These are phyloP conservation scores for Chrysanthemum lavandulifolium DNA, from an alignment of 129 eudicot species.

Conservation along the genomic window DNA sequence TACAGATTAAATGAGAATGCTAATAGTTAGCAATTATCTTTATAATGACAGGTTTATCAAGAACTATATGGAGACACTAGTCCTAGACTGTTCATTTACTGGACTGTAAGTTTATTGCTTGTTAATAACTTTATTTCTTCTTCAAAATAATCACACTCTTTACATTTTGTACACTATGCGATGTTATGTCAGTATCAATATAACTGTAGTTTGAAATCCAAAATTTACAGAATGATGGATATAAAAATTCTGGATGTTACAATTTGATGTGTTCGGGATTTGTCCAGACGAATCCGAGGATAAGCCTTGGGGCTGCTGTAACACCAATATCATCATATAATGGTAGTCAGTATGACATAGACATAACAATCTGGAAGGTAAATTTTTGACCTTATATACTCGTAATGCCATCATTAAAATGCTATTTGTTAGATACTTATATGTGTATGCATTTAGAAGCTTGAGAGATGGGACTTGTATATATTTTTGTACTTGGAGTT, in stretches of 20 bases:
- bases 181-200: no score
- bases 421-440: background rate
- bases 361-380: constrained; percentile 80
- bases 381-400: background rate
- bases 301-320: constrained; percentile 75
- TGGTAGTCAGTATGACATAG: constrained; percentile 73
- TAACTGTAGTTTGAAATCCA: no score
- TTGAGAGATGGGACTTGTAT: background rate
- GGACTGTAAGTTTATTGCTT: constrained; percentile 13
- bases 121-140: no score
- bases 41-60: constrained; percentile 9
- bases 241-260: constrained; percentile 68
- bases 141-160: no score
- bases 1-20: no score
- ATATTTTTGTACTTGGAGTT: no score
- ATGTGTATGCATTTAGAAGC: background rate
- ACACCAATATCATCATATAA: constrained; percentile 59
- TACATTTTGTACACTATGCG: no score
- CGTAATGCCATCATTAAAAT: background rate
- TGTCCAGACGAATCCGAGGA: constrained; percentile 57
- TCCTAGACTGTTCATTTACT: background rate
- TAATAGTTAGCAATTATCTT: background rate
- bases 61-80: background rate
- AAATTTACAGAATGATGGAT: constrained; percentile 63
- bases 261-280: constrained; percentile 82